phyloP scores from a whole-genome alignment of 2,329 filamentous ascomycete species.

The Fusarium metavorans region DNA sequence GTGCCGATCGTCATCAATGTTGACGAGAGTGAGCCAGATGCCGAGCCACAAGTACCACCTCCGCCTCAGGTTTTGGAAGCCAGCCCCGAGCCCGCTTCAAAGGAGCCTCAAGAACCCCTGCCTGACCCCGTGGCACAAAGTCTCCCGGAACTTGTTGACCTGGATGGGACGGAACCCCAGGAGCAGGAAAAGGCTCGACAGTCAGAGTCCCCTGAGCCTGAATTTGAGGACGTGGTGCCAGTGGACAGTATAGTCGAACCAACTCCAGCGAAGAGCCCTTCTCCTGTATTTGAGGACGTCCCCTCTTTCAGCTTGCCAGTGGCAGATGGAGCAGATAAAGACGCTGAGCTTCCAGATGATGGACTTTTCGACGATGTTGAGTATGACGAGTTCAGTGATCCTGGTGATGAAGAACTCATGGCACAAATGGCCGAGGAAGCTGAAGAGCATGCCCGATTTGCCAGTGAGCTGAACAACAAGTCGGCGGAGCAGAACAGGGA shows the following conservation, averaged over 20 bases:
- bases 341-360: conserved; percentile 50
- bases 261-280: conserved; percentile 16
- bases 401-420: conserved; percentile 91
- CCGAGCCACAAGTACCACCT: background rate
- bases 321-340: background rate
- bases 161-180: background rate
- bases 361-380: conserved; percentile 69
- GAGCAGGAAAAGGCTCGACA: conserved; percentile 40
- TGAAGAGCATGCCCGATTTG: conserved; percentile 94
- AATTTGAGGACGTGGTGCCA: conserved; percentile 52
- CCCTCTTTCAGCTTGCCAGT: conserved; percentile 3
- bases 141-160: conserved; percentile 8
- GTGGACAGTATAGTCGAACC: conserved; percentile 32
- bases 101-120: background rate
- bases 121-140: conserved; percentile 5
- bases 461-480: conserved; percentile 85
- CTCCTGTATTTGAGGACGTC: conserved; percentile 30
- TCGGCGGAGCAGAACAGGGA: conserved; percentile 76
- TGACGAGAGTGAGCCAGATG: conserved; percentile 13
- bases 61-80: background rate
- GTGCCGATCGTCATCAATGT: conserved; percentile 5
- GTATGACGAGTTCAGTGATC: conserved; percentile 82
- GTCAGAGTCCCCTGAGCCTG: conserved; percentile 51
- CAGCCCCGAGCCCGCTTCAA: background rate
- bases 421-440: conserved; percentile 89